phyloP scores from a whole-genome alignment of 164 flowering plant species.

The Kingdonia uniflora region DNA sequence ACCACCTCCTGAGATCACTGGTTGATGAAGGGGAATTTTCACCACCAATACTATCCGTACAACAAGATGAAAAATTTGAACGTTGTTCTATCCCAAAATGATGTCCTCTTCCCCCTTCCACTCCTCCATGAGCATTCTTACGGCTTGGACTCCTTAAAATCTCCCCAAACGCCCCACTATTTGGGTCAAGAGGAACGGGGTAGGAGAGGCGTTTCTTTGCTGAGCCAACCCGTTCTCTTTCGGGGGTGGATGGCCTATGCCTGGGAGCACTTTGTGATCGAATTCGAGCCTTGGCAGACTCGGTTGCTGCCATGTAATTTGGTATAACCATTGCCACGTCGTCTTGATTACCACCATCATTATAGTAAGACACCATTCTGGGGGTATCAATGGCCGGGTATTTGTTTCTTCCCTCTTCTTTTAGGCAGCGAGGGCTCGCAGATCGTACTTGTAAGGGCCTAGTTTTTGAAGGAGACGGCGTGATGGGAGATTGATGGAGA shows the following conservation, averaged over 20 bases:
- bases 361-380: neutral
- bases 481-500: neutral
- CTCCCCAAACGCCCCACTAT: neutral
- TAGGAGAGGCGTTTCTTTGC: constrained; percentile 59
- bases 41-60: constrained; percentile 4
- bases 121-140: neutral
- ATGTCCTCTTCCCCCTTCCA: neutral
- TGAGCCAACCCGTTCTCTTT: constrained; percentile 16
- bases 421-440: constrained; percentile 3
- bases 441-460: constrained; percentile 2
- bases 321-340: constrained; percentile 61
- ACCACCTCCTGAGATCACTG: constrained; percentile 1
- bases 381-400: neutral
- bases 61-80: constrained; percentile 1
- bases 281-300: constrained; percentile 62
- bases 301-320: constrained; percentile 73
- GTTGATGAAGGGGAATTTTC: constrained; percentile 2
- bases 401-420: constrained; percentile 1
- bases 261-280: constrained; percentile 39
- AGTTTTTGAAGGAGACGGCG: neutral
- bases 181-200: constrained; percentile 33
- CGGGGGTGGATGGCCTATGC: constrained; percentile 32
- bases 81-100: neutral
- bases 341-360: constrained; percentile 18
- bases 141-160: constrained; percentile 2